Evolutionary conservation across 2,329 filamentous ascomycete species (phyloP), one percentile per base, ranked within the genome.

Genomic region (Epichloe gansuensis): DNA sequence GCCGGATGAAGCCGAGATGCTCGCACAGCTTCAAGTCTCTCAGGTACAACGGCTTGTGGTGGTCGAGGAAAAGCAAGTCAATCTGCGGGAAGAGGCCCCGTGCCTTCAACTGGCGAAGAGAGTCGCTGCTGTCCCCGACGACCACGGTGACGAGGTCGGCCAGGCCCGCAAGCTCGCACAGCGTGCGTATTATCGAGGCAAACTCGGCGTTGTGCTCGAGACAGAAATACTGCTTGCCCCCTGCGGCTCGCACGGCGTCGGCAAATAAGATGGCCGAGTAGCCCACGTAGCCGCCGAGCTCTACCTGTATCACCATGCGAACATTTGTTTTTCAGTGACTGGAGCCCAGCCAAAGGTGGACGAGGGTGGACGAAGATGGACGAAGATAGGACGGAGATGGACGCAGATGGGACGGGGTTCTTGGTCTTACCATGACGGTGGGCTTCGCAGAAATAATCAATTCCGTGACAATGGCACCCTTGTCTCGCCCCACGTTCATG

Each of bases 191-290:
- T 9, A 91, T 79, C 5, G 81, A 82, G 0, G 80, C 86, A 60
- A 88, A 91, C 57, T 85, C 82, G 1, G 86, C 81, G 60, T 85
- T 87, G 60, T 80, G 73, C 64, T 93, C 88, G 5, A 93, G 71
- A 59, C 82, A 86, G 64, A 78, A 83, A 68, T 89, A 91, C 25
- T 72, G 71, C 58, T 76, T 73, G 3, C 85, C 85, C 11, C 83
- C 85, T 3, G 76, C 76, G 48, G 76, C 73, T 54, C 78, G 77
- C 15, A 88, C 70, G 0, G 83, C 82, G 38, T 81, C 75, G 45
- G 80, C 85, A 62, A 91, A 91, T 1, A 89, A 73, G 54, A 93
- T 81, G 54, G 83, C 83, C 0, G 87, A 91, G 71, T 93, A 93
- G 43, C 88, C 88, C 21, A 90, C 76, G 66, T 91, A 93, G 48